Evolutionary conservation across 345 rosid species (phyloP), one percentile per base, ranked within the genome.

Genomic region (Hibiscus mutabilis): DNA sequence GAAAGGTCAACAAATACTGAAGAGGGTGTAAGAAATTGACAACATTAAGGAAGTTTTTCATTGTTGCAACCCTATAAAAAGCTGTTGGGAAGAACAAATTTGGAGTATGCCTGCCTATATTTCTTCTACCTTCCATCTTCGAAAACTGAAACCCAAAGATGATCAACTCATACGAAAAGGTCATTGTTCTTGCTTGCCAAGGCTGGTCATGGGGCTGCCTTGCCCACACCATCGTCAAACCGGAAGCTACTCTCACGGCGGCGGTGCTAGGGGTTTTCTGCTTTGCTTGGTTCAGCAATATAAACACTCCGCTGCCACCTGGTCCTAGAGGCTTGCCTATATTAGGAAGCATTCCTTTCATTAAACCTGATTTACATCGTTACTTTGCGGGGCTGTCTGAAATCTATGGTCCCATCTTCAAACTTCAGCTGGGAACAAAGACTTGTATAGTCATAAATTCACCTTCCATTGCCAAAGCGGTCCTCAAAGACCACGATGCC

Each of bases 301-400:
- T 10, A 6, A 37, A 6, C 19, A 67, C 67, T 18, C 73, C 76
- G 5, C 68, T 82, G 10, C 87, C 87, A 0, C 88, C 88, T 0
- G 91, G 91, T 44, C 88, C 88, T 0, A 42, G 27, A 14, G 86
- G 88, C 37, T 56, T 87, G 19, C 88, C 88, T 0, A 3, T 87
- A 0, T 60, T 87, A 64, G 88, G 88, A 18, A 53, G 10, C 76
- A 78, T 81, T 35, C 84, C 80, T 2, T 83, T 75, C 60, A 62
- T 83, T 2, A 71, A 77, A 46, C 69, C 68, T 2, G 72, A 81
- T 0, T 78, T 83, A 13, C 83, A 81, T 53, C 68, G 66, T 0
- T 73, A 75, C 49, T 46, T 64, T 64, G 11, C 18, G 0, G 25
- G 42, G 13, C 5, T 64, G 53, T 19, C 68, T 64, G 24, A 22